These are phyloP conservation scores for Diaporthe nobilis DNA, from an alignment of 2,329 filamentous ascomycete genomes.

Conservation along the genomic window DNA sequence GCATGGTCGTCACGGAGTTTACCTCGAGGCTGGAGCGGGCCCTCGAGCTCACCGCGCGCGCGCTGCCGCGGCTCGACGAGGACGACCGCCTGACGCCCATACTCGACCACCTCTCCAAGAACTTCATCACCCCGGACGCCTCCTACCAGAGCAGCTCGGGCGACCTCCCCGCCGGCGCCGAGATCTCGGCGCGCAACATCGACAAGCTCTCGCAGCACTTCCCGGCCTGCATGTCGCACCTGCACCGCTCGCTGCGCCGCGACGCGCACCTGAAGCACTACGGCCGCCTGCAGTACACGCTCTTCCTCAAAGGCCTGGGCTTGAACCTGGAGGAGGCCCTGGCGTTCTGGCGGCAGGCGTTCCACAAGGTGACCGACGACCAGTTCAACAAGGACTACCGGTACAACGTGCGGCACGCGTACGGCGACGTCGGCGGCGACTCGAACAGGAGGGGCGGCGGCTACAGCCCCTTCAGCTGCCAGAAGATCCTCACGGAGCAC, in stretches of 20 bases:
- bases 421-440: conserved; percentile 96
- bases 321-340: conserved; percentile 92
- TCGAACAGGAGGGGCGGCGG: conserved; percentile 87
- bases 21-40: conserved; percentile 82
- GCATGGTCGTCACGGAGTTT: conserved; percentile 92
- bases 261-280: conserved; percentile 95
- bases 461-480: conserved; percentile 93
- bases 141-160: conserved; percentile 78
- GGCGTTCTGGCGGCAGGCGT: conserved; percentile 89
- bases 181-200: conserved; percentile 84
- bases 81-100: conserved; percentile 87
- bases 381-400: conserved; percentile 97
- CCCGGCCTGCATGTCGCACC: conserved; percentile 92
- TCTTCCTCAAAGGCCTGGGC: conserved; percentile 97
- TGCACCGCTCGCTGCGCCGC: conserved; percentile 87
- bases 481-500: conserved; percentile 93
- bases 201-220: conserved; percentile 86
- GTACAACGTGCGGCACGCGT: conserved; percentile 95
- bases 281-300: conserved; percentile 91
- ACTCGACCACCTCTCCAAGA: conserved; percentile 87
- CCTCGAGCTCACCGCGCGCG: conserved; percentile 91
- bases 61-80: conserved; percentile 92
- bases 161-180: conserved; percentile 73
- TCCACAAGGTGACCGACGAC: conserved; percentile 91
- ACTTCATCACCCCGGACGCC: conserved; percentile 92